Percentiles rank a stretch among this genome's conserved stretches.
phyloP scores from a whole-genome alignment of 2,329 filamentous ascomycete species.

The Coniochaeta prunicola region DNA sequence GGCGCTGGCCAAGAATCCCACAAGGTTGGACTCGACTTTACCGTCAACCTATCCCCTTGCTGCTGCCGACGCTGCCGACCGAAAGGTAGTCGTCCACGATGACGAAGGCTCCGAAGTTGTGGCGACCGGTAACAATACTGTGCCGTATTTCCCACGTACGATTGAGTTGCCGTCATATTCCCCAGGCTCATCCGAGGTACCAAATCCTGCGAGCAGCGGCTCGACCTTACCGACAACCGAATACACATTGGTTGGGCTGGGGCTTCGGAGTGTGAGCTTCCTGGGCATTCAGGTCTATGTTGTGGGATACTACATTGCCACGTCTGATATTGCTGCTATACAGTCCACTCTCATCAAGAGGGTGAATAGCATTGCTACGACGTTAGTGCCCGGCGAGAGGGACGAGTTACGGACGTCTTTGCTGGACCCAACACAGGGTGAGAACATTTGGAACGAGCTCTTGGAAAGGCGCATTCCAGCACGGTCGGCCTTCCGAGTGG shows the following conservation, averaged over 20 bases:
- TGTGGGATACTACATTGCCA: constrained; percentile 85
- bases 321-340: constrained; percentile 70
- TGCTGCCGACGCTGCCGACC: constrained; percentile 39
- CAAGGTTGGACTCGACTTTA: constrained; percentile 34
- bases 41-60: constrained; percentile 36
- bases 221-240: constrained; percentile 39
- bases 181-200: constrained; percentile 12
- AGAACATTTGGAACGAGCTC: constrained; percentile 67
- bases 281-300: constrained; percentile 89
- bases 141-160: constrained; percentile 70
- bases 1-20: constrained; percentile 20
- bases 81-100: constrained; percentile 56
- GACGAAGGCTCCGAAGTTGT: constrained; percentile 68
- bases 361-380: constrained; percentile 71
- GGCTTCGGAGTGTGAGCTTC: constrained; percentile 85
- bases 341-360: constrained; percentile 70
- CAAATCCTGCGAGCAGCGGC: constrained; percentile 23
- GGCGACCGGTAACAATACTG: constrained; percentile 71
- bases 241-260: constrained; percentile 83
- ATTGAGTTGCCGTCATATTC: constrained; percentile 51
- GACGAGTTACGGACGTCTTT: constrained; percentile 62
- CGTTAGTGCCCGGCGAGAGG: constrained; percentile 76
- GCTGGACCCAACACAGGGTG: constrained; percentile 61
- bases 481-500: constrained; percentile 71
- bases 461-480: constrained; percentile 58